Conservation (phyloP, 2,329 filamentous ascomycete species). For the Nigrospora sphaerica region DNA sequence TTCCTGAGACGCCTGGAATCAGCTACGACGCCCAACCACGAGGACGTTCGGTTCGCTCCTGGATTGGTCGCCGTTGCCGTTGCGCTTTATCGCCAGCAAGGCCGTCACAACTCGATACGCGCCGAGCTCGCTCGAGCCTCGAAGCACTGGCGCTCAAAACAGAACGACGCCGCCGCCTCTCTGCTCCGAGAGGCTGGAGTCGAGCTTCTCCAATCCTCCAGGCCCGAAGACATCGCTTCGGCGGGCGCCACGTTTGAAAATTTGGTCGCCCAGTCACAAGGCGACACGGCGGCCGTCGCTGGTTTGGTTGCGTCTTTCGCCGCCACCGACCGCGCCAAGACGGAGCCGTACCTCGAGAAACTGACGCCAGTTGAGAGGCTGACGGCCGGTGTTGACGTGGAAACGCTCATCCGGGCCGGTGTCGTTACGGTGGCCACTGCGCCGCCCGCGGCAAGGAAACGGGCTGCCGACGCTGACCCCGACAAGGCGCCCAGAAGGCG, state of each 20-base stretch:
- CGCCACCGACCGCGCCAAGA: slow-evolving; percentile 48
- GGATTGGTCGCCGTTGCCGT: slow-evolving; percentile 77
- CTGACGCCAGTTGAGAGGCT: slow-evolving; percentile 59
- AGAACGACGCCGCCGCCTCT: slow-evolving; percentile 44
- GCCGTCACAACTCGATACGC: slow-evolving; percentile 65
- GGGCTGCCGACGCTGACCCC: slow-evolving; percentile 30
- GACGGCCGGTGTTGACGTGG: slow-evolving; percentile 51
- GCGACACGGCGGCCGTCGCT: slow-evolving; percentile 64
- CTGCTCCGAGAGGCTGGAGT: slow-evolving; percentile 78
- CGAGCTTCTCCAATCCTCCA: slow-evolving; percentile 70
- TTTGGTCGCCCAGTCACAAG: slow-evolving; percentile 58
- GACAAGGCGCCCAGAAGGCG: slow-evolving; percentile 42
- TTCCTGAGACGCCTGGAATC: slow-evolving; percentile 68
- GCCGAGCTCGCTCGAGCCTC: slow-evolving; percentile 72
- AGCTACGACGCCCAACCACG: slow-evolving; percentile 45
- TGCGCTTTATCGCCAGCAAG: slow-evolving; percentile 69
- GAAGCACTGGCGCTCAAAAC: slow-evolving; percentile 67
- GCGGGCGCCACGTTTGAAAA: slow-evolving; percentile 75
- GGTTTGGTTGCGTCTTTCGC: slow-evolving; percentile 83
- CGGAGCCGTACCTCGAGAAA: slow-evolving; percentile 45
- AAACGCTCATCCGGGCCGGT: slow-evolving; percentile 58
- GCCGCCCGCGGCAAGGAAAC: slow-evolving; percentile 39
- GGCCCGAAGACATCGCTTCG: slow-evolving; percentile 56
- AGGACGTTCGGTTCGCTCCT: slow-evolving; percentile 72
- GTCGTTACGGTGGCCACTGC: slow-evolving; percentile 43